Evolutionary conservation across 1,139 yeast genomes (phyloP).

Genomic region (Pichia sp.): DNA sequence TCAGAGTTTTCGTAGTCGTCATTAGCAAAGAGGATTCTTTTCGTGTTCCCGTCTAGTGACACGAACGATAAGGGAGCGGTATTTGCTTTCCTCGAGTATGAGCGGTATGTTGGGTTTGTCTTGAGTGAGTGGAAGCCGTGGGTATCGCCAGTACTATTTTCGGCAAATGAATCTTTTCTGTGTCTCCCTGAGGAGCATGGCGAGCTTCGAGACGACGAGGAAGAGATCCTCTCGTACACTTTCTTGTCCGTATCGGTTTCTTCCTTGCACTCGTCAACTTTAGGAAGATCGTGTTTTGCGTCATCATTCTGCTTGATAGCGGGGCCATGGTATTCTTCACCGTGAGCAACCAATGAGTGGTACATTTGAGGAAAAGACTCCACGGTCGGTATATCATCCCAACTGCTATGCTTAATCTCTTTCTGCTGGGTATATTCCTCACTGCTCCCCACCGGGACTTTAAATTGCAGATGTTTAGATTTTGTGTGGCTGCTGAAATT

Average conservation of each 20-base stretch:
- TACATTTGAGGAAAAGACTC: neutral
- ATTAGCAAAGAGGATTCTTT: neutral
- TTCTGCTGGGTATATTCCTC: slow-evolving; percentile 14
- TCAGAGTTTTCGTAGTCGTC: slow-evolving; percentile 13
- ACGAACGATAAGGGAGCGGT: neutral
- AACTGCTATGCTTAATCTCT: slow-evolving; percentile 14
- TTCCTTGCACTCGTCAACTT: neutral
- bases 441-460: slow-evolving; percentile 11
- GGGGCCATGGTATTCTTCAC: neutral
- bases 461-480: slow-evolving; percentile 9
- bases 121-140: neutral
- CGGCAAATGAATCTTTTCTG: neutral
- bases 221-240: neutral
- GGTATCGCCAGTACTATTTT: neutral
- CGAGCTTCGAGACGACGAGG: neutral
- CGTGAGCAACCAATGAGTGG: neutral
- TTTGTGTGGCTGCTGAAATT: slow-evolving; percentile 26
- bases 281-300: neutral
- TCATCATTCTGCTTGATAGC: neutral
- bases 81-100: neutral
- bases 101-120: neutral
- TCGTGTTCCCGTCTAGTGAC: neutral
- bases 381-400: slow-evolving; percentile 17
- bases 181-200: neutral
- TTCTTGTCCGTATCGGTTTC: neutral